phyloP scores from a whole-genome alignment of 2,329 filamentous ascomycete species.

The Didymella keratinophila region DNA sequence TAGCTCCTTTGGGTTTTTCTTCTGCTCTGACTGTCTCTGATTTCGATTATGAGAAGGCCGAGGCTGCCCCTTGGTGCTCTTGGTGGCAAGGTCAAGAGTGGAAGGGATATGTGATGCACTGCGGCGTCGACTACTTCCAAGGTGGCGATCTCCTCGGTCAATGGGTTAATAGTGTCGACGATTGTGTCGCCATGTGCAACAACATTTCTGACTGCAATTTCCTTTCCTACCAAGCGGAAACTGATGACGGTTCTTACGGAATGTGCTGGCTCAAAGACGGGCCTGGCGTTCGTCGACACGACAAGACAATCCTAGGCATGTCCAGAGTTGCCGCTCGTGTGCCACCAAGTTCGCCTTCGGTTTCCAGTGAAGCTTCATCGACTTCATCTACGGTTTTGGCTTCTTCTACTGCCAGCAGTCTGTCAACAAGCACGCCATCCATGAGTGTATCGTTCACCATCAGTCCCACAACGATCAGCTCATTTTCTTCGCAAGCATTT shows the following conservation, averaged over 20 bases:
- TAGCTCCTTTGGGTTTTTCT: not conserved
- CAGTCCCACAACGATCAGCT: not conserved
- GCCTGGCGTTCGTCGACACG: not conserved
- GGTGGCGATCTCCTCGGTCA: not conserved
- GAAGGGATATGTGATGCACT: not conserved
- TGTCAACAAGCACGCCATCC: not conserved
- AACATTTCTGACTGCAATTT: not conserved
- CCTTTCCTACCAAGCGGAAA: not conserved
- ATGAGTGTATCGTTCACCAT: not conserved
- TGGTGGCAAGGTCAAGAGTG: not conserved
- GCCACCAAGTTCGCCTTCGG: not conserved
- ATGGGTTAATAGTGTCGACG: not conserved
- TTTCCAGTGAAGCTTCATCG: not conserved
- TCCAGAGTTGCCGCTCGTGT: not conserved
- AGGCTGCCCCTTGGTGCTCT: not conserved
- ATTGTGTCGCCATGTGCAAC: not conserved
- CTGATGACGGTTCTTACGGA: not conserved
- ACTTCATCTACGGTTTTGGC: not conserved
- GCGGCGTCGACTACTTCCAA: constrained; percentile 5
- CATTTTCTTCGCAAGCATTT: not conserved
- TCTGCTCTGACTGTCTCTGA: no score
- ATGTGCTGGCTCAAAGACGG: not conserved
- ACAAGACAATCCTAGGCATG: not conserved
- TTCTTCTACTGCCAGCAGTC: not conserved
- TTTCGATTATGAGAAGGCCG: no score